Base-by-base conservation (phyloP, 495 filamentous ascomycete genomes). In the Neurospora sp. region DNA sequence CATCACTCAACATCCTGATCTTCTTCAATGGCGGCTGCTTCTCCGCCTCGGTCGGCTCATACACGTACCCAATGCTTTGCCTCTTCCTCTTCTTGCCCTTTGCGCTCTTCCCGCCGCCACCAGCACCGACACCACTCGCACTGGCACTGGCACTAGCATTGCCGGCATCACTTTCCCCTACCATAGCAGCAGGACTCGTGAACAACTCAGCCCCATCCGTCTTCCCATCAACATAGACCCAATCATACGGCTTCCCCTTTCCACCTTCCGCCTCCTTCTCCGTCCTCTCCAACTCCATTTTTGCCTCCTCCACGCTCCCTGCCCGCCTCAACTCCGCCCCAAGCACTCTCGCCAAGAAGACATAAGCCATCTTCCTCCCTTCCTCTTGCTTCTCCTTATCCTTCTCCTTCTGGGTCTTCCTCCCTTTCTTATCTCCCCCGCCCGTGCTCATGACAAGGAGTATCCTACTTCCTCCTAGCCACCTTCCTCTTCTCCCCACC, bases 301-400 rank as follows among this genome's bases (percentile, higher is more conserved):
- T 88, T 8, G 88, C 91, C 40, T 91, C 89, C 20, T 88, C 86
- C 9, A 92, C 73, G 73, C 89, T 92, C 4, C 85, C 80, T 0
- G 91, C 92, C 22, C 88, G 86, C 45, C 86, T 85, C 3, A 97
- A 82, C 3, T 85, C 83, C 14, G 94, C 93, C 0, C 94, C 94
- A 3, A 97, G 83, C 1, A 93, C 90, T 69, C 90, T 88, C 7
- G 91, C 91, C 14, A 99, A 84, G 74, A 98, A 97, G 4, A 86
- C 78, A 73, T 87, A 89, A 9, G 83, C 81, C 76, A 85, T 79
- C 70, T 83, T 84, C 75, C 81, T 89, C 72, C 90, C 88, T 72
- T 91, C 89, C 1, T 83, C 83, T 0, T 87, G 84, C 77, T 88
- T 90, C 69, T 90, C 53, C 22, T 20, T 61, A 6, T 59, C 47